These are phyloP conservation scores for Trametes polyzona DNA, from an alignment of 1,284 basidiomycete genomes.

Conservation along the genomic window DNA sequence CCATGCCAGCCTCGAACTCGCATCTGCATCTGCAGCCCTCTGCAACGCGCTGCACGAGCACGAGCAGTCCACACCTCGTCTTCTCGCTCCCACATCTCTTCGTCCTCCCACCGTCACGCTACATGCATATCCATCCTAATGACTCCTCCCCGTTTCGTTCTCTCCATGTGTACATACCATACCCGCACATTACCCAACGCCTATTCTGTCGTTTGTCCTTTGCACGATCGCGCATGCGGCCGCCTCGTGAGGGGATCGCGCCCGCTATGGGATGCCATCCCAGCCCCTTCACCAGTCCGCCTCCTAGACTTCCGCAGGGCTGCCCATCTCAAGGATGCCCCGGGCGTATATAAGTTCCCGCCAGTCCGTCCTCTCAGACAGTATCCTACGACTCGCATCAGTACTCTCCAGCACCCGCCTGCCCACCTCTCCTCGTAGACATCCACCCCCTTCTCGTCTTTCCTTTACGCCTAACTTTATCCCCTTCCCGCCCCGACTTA, in stretches of 20 bases:
- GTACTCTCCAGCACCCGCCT: too few species aligned
- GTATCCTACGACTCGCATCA: constrained; percentile 20
- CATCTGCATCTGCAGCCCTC: background rate
- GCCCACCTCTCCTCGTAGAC: constrained; percentile 15
- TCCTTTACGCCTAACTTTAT: constrained; percentile 25
- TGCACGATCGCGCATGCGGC: constrained; percentile 18
- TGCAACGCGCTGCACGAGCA: background rate
- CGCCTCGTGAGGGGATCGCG: constrained; percentile 12
- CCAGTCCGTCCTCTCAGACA: constrained; percentile 12
- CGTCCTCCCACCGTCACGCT: constrained; percentile 3
- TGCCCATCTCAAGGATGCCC: constrained; percentile 1
- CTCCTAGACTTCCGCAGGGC: constrained; percentile 4
- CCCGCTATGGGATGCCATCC: background rate
- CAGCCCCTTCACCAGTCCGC: constrained; percentile 11
- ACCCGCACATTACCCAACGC: constrained; percentile 5
- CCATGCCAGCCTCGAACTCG: too few species aligned
- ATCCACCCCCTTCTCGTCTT: constrained; percentile 14
- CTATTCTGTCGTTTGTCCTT: constrained; percentile 4
- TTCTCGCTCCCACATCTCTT: background rate
- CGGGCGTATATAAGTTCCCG: constrained; percentile 26
- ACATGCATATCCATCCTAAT: background rate
- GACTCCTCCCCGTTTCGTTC: background rate
- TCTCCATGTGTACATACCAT: constrained; percentile 1
- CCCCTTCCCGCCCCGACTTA: background rate
- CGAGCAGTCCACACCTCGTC: background rate